Evolutionary conservation across 1,284 basidiomycete species (phyloP).

Genomic region (Serendipita sp.): DNA sequence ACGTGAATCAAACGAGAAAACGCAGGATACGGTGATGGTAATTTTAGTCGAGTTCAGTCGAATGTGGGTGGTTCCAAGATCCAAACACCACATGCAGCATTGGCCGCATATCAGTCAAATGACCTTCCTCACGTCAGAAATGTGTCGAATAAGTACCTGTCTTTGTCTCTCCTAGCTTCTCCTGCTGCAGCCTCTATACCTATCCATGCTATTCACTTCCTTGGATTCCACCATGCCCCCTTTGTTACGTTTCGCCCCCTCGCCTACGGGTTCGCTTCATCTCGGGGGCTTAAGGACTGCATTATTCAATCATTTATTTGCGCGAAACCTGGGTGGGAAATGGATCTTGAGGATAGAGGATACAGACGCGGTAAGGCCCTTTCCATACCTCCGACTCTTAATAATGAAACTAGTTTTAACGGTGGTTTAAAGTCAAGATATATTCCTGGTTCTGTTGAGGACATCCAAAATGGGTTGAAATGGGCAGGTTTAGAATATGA

Average conservation of each 20-base stretch:
- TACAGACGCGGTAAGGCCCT: slow-evolving; percentile 61
- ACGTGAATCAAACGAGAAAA: too few relatives aligned
- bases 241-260: slow-evolving; percentile 85
- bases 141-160: too few relatives aligned
- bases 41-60: too few relatives aligned
- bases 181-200: too few relatives aligned
- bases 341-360: slow-evolving; percentile 93
- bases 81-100: too few relatives aligned
- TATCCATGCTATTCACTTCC: too few relatives aligned
- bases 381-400: slow-evolving; percentile 7
- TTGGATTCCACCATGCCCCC: background rate
- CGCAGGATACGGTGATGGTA: too few relatives aligned
- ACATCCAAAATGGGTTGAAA: slow-evolving; percentile 58
- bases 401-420: background rate
- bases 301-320: slow-evolving; percentile 82
- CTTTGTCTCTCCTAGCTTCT: too few relatives aligned
- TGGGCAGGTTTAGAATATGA: slow-evolving; percentile 95
- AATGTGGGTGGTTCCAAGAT: too few relatives aligned
- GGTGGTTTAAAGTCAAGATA: slow-evolving; percentile 42
- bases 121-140: too few relatives aligned
- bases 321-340: slow-evolving; percentile 65
- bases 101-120: too few relatives aligned
- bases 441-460: slow-evolving; percentile 74
- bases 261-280: slow-evolving; percentile 88
- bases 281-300: slow-evolving; percentile 94